Percentiles rank a stretch among this genome's conserved stretches.
phyloP scores from a whole-genome alignment of 2,329 filamentous ascomycete genomes.

The Aureobasidium leucospermi region DNA sequence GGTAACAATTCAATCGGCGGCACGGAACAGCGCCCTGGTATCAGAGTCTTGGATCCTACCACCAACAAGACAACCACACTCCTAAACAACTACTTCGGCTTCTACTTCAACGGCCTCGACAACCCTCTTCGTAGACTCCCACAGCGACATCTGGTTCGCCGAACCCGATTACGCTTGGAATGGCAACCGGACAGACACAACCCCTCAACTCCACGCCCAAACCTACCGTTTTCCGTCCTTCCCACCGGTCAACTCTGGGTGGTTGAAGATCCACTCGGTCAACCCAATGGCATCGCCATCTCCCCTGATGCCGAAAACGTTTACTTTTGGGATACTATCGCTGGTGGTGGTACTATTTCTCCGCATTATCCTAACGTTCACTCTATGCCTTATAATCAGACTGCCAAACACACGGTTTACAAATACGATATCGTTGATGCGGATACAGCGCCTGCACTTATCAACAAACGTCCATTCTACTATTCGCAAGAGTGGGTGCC shows the following conservation, averaged over 20 bases:
- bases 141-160: constrained; percentile 44
- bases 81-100: constrained; percentile 41
- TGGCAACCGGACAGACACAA: constrained; percentile 27
- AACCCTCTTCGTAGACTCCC: constrained; percentile 32
- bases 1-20: constrained; percentile 32
- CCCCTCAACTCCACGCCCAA: constrained; percentile 25
- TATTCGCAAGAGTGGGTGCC: constrained; percentile 33
- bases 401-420: constrained; percentile 29
- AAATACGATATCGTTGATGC: constrained; percentile 31
- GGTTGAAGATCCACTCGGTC: constrained; percentile 34
- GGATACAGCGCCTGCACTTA: constrained; percentile 28
- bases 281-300: constrained; percentile 41
- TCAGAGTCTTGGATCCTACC: constrained; percentile 37
- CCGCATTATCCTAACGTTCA: constrained; percentile 19
- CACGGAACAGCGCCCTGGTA: constrained; percentile 32
- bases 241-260: constrained; percentile 33
- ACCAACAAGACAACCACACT: constrained; percentile 36
- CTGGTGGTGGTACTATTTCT: constrained; percentile 8
- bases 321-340: constrained; percentile 39
- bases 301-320: constrained; percentile 36
- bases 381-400: constrained; percentile 26
- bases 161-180: constrained; percentile 36
- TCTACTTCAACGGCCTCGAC: constrained; percentile 38
- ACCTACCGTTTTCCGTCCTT: constrained; percentile 38
- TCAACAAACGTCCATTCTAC: constrained; percentile 35